Conservation (phyloP, 2,329 filamentous ascomycete species). For the Curvularia eragrostidis region DNA sequence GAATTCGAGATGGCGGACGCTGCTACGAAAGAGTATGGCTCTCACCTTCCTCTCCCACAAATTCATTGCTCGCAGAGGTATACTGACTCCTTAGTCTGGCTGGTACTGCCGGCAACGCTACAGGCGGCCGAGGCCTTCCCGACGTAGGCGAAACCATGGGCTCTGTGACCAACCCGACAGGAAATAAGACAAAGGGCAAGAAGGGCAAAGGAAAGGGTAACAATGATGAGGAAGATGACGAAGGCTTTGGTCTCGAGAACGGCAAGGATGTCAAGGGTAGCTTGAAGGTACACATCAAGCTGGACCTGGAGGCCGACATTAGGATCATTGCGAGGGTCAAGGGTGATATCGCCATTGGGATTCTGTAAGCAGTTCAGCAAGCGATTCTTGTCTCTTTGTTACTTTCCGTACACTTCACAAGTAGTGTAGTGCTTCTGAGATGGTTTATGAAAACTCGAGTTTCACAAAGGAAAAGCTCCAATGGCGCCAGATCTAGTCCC, state of each 20-base stretch:
- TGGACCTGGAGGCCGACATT: slow-evolving; percentile 34
- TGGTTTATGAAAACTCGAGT: background rate
- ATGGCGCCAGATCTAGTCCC: background rate
- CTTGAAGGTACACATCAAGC: slow-evolving; percentile 32
- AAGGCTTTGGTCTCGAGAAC: slow-evolving; percentile 30
- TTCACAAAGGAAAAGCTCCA: background rate
- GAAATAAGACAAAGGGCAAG: background rate
- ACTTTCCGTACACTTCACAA: background rate
- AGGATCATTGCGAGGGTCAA: slow-evolving; percentile 30
- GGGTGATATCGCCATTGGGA: slow-evolving; percentile 33
- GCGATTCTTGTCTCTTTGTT: background rate
- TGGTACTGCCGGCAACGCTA: slow-evolving; percentile 14
- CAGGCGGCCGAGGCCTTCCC: slow-evolving; percentile 16
- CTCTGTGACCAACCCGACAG: slow-evolving; percentile 8
- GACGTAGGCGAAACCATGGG: slow-evolving; percentile 20
- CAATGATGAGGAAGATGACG: slow-evolving; percentile 13
- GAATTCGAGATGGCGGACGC: slow-evolving; percentile 17
- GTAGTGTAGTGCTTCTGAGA: background rate
- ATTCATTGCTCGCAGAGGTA: background rate
- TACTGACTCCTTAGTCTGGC: slow-evolving; percentile 11
- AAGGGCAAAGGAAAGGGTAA: slow-evolving; percentile 7
- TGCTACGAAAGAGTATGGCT: slow-evolving; percentile 16
- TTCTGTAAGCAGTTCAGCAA: slow-evolving; percentile 18
- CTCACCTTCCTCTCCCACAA: background rate
- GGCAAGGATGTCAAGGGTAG: slow-evolving; percentile 33